Evolutionary conservation across 2,329 filamentous ascomycete genomes (phyloP).

Genomic region (Akanthomyces dipterigenus): DNA sequence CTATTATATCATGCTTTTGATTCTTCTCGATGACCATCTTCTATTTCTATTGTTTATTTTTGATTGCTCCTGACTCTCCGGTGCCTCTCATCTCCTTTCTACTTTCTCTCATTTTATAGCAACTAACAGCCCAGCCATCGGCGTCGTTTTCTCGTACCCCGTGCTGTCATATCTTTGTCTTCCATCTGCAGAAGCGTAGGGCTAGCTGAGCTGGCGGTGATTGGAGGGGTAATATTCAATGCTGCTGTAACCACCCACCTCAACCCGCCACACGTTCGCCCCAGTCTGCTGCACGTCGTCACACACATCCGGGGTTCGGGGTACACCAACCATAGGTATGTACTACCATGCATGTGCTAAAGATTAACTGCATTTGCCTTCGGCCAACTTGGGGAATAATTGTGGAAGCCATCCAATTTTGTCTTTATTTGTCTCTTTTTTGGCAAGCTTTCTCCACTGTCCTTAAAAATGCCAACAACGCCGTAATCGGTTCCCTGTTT

Average conservation of each 20-base stretch:
- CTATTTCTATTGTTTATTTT: too few species aligned
- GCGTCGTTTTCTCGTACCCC: too few species aligned
- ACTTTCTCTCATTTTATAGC: too few species aligned
- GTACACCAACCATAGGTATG: slow-evolving; percentile 2
- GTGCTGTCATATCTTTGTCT: not conserved
- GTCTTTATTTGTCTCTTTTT: not conserved
- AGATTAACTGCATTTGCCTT: not conserved
- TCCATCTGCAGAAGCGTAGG: not conserved
- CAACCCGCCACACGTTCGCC: not conserved
- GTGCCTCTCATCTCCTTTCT: too few species aligned
- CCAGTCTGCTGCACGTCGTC: not conserved
- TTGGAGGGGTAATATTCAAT: not conserved
- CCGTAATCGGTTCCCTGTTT: not conserved
- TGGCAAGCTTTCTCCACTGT: not conserved
- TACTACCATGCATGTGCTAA: not conserved
- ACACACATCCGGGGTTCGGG: slow-evolving; percentile 5
- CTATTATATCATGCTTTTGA: too few species aligned
- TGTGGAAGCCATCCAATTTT: not conserved
- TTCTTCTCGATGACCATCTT: too few species aligned
- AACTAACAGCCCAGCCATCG: too few species aligned
- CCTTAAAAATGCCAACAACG: slow-evolving; percentile 3
- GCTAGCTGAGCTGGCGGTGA: not conserved
- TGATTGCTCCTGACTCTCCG: too few species aligned
- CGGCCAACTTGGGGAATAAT: not conserved
- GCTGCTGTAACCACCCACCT: slow-evolving; percentile 7